Evolutionary conservation across 2,329 filamentous ascomycete species (phyloP).

Genomic region (Claviceps lovelessii): DNA sequence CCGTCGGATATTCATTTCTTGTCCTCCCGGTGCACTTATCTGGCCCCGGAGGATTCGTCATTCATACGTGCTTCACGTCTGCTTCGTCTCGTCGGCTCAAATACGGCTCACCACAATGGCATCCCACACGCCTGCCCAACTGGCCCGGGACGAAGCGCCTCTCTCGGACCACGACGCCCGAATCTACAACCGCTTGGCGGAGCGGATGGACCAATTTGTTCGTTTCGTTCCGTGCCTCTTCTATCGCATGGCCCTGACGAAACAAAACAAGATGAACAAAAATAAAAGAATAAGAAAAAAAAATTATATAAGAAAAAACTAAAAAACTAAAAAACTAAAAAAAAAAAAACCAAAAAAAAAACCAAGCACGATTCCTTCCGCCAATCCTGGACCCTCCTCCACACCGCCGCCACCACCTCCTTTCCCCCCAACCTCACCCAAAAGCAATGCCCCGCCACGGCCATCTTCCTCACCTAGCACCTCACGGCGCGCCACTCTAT

Average conservation of each 20-base stretch:
- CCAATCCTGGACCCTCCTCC: slow-evolving; percentile 55
- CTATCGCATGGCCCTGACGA: too few species aligned
- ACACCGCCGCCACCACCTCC: slow-evolving; percentile 44
- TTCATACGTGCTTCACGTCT: too few species aligned
- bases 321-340: not conserved
- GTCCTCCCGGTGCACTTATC: too few species aligned
- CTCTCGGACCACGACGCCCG: slow-evolving; percentile 53
- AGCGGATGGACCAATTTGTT: slow-evolving; percentile 42
- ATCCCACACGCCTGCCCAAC: not conserved
- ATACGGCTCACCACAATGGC: not conserved
- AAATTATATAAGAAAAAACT: not conserved
- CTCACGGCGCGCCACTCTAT: slow-evolving; percentile 70
- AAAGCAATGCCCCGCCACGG: slow-evolving; percentile 51
- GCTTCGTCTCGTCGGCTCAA: not conserved
- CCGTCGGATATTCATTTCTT: too few species aligned
- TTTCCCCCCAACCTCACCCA: slow-evolving; percentile 54
- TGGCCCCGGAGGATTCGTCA: too few species aligned
- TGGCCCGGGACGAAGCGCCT: slow-evolving; percentile 33
- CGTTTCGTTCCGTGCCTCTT: not conserved
- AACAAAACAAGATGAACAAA: not conserved
- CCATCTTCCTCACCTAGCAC: slow-evolving; percentile 54
- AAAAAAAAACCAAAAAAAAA: too few species aligned
- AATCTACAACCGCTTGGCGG: slow-evolving; percentile 57
- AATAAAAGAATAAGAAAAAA: not conserved
- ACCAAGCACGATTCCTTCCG: slow-evolving; percentile 63